Percentiles rank a stretch among this genome's conserved stretches.
Evolutionary conservation across 2,329 filamentous ascomycete species (phyloP).

Genomic region (Bimuria novae-zelandiae): DNA sequence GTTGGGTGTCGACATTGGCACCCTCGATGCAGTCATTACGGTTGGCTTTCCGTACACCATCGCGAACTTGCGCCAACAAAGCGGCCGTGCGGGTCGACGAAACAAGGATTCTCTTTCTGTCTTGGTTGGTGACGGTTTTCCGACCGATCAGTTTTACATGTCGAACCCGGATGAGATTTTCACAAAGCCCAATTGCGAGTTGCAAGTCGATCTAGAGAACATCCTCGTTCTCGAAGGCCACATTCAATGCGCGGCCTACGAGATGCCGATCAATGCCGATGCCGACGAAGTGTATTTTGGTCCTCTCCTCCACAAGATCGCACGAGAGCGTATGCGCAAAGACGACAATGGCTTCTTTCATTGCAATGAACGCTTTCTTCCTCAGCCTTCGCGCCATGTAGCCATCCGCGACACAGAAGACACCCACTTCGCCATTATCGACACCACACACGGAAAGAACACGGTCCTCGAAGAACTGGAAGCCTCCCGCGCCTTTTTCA

Average conservation of each 20-base stretch:
- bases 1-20: conserved; percentile 92
- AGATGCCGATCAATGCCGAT: conserved; percentile 85
- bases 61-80: conserved; percentile 91
- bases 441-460: conserved; percentile 82
- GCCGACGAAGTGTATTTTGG: conserved; percentile 83
- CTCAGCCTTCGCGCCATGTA: conserved; percentile 79
- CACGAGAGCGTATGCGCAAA: conserved; percentile 71
- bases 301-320: conserved; percentile 70
- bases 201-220: conserved; percentile 91
- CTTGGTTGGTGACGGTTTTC: conserved; percentile 84
- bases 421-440: conserved; percentile 91
- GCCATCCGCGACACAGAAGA: conserved; percentile 89
- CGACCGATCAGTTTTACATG: conserved; percentile 97
- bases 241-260: conserved; percentile 91
- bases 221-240: conserved; percentile 91
- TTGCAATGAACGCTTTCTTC: conserved; percentile 85
- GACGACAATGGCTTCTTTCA: conserved; percentile 86
- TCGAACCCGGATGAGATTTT: conserved; percentile 92
- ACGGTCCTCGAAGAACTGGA: conserved; percentile 93
- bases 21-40: conserved; percentile 88
- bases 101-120: conserved; percentile 94
- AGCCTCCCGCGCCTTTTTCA: conserved; percentile 91
- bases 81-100: conserved; percentile 84
- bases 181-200: conserved; percentile 83
- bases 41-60: conserved; percentile 96